Base-by-base conservation (phyloP, 208 protist genomes). In the Crithidia brevicula region DNA sequence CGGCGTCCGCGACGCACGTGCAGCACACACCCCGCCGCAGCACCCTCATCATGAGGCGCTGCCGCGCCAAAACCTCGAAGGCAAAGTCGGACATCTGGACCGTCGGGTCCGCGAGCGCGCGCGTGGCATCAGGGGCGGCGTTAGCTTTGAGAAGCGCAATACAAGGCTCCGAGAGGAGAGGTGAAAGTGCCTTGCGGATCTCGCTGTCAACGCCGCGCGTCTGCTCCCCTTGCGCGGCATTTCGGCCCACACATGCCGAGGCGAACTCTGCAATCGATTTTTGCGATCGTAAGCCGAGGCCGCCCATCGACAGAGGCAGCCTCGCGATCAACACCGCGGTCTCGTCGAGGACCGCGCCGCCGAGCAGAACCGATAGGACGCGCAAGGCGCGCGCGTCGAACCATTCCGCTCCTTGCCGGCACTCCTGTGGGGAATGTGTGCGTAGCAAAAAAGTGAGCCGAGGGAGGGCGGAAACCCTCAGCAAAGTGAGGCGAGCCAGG, bases 401-500 rank as follows among this genome's bases (percentile, higher is more conserved):
- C 57, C 67, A 67, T 3, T 8, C 25, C 18, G 69, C 70, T 9
- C 46, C 57, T 9, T 57, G 45, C 16, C n/a, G 8, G n/a, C 61
- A 42, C 38, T 77, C 58, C 2, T 34, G 33, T 18, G 58, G 22
- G 15, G 40, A n/a, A 46, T 82, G 77, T 0, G 53, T 82, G 0
- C 77, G 77, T 22, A 82, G 34, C 0, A 82, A 51, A 42, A 68
- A 76, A 0, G 46, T 75, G 0, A 82, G 45, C 7, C 72, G 62
- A 13, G 77, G 62, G 13, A 78, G 23, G 3, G 54, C 60, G 0
- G 77, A 71, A 4, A 30, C 57, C 2, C 64, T 36, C 22, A 82
- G 60, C 3, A 78, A 45, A 22, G 38, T 73, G 54, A 75, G 67
- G 33, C 52, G 46, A 1, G 58, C 65, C 5, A 38, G 43, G 20